Conservation (phyloP, 176 grass and related monocot genomes). For the Puccinellia tenuiflora region DNA sequence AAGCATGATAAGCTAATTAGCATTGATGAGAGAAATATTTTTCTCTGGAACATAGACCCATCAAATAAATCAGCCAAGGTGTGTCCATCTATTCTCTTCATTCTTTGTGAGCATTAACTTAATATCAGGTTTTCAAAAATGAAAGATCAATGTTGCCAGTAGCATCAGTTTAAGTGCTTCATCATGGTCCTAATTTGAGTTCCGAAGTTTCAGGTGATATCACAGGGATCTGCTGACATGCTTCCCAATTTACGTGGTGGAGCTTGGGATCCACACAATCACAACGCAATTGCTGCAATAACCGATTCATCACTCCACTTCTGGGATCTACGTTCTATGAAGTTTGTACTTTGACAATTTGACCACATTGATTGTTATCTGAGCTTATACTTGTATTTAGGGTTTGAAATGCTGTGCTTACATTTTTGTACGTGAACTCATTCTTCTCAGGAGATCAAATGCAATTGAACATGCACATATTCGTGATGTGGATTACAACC, state of each 20-base stretch:
- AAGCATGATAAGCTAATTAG: slow-evolving; percentile 92
- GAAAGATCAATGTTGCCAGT: background rate
- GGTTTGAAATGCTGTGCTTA: slow-evolving; percentile 14
- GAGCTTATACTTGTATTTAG: slow-evolving; percentile 16
- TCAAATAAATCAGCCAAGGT: slow-evolving; percentile 83
- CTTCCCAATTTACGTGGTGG: slow-evolving; percentile 82
- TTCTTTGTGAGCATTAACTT: slow-evolving; percentile 14
- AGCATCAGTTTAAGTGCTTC: slow-evolving; percentile 6
- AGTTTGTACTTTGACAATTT: slow-evolving; percentile 50
- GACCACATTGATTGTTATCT: background rate
- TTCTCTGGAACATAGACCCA: slow-evolving; percentile 84
- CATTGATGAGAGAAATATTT: slow-evolving; percentile 87
- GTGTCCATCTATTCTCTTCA: slow-evolving; percentile 1
- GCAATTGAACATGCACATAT: slow-evolving; percentile 81
- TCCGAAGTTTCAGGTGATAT: slow-evolving; percentile 53
- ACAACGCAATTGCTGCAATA: slow-evolving; percentile 70
- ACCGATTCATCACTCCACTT: slow-evolving; percentile 83
- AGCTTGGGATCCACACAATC: slow-evolving; percentile 95
- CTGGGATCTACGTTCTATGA: slow-evolving; percentile 97
- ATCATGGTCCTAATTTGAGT: slow-evolving; percentile 22
- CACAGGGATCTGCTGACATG: slow-evolving; percentile 82
- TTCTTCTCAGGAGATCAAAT: slow-evolving; percentile 54
- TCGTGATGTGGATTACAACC: slow-evolving; percentile 93
- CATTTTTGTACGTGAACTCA: slow-evolving; percentile 21
- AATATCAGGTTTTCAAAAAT: background rate